Evolutionary conservation across 306 rosid species (phyloP), one percentile per base, ranked within the genome.

Genomic region (Trifolium pratense): DNA sequence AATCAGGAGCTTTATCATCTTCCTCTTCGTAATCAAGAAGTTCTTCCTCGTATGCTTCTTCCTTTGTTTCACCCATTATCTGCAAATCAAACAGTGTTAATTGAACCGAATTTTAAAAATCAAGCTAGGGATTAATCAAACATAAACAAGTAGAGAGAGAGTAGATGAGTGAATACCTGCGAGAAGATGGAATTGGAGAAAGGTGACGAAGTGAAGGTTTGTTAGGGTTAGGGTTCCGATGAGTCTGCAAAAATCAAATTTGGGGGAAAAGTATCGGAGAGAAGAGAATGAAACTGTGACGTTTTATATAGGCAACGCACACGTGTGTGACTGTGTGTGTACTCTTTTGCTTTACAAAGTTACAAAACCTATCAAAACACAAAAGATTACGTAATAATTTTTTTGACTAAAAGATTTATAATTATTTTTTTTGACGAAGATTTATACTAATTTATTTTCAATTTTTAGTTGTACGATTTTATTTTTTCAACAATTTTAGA

Each of bases 11-110:
- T 77, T 89, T 89, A 65, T 91, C 98, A 7, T 93, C 98, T 46
- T 93, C 98, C 77, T 93, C 98, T 53, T 93, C 98, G 75, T 93
- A 93, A 72, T 93, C 97, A 11, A 93, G 89, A 79, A 93, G 96
- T 91, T 93, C 98, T 75, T 93, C 97, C 76, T 93, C 98, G 71
- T 91, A 93, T 18, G 80, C 85, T 61, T 93, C 98, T 76, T 79
- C 98, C 86, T 82, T 93, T 16, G 93, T 91, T 83, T 91, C 97
- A 67, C 97, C 98, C 98, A 93, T 93, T 15, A 79, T 78, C 96
- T 87, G 79, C 71, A 74, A 76, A 75, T 18, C 59, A 56, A 21
- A 56, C 57, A 8, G n/a, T 1, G 58, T 68, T 5, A 66, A 61
- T 20, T 18, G 31, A 73, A 71, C 26, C 75, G n/a, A 46, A 81